These are phyloP conservation scores for Sugiyamaella qingdaonensis DNA, from an alignment of 805 yeast species.

Conservation along the genomic window DNA sequence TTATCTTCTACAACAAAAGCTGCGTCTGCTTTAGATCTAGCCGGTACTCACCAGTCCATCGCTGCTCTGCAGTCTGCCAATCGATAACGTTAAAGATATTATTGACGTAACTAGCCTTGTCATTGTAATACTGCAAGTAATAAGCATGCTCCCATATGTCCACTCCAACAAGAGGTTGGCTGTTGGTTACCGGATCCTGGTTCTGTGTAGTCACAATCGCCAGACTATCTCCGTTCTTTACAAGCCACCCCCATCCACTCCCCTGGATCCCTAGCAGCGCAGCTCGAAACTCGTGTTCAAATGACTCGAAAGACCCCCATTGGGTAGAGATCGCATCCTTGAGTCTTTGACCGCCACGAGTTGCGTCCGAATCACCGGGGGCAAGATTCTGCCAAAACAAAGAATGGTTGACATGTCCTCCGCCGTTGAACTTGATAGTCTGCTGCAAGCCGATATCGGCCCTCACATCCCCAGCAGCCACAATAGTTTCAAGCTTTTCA, in stretches of 20 bases:
- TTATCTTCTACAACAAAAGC: no score
- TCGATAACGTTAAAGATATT: conserved; percentile 89
- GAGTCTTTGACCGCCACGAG: conserved; percentile 48
- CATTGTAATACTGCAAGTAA: conserved; percentile 86
- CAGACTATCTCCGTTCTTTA: conserved; percentile 63
- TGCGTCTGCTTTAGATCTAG: no score
- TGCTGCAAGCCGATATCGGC: conserved; percentile 58
- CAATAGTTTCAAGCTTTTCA: conserved; percentile 65
- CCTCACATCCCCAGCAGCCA: conserved; percentile 52
- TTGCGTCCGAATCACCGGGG: conserved; percentile 60
- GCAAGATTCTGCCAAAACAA: conserved; percentile 83
- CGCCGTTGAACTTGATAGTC: conserved; percentile 81
- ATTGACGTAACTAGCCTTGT: conserved; percentile 81
- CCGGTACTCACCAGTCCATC: conserved; percentile 30
- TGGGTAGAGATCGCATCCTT: conserved; percentile 53
- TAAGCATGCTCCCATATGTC: conserved; percentile 97
- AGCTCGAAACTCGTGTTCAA: conserved; percentile 57
- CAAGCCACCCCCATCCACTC: conserved; percentile 91
- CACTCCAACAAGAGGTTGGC: conserved; percentile 73
- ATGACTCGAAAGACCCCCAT: conserved; percentile 67
- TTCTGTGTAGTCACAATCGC: conserved; percentile 75
- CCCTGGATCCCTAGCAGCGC: conserved; percentile 84
- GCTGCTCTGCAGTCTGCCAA: conserved; percentile 81
- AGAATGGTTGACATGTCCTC: conserved; percentile 80
- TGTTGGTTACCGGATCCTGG: conserved; percentile 78